A percentile compares a stretch with the other conserved stretches of the same genome.
These are phyloP conservation scores for Rubroshorea leprosula DNA, from an alignment of 345 rosid species.

Conservation along the genomic window DNA sequence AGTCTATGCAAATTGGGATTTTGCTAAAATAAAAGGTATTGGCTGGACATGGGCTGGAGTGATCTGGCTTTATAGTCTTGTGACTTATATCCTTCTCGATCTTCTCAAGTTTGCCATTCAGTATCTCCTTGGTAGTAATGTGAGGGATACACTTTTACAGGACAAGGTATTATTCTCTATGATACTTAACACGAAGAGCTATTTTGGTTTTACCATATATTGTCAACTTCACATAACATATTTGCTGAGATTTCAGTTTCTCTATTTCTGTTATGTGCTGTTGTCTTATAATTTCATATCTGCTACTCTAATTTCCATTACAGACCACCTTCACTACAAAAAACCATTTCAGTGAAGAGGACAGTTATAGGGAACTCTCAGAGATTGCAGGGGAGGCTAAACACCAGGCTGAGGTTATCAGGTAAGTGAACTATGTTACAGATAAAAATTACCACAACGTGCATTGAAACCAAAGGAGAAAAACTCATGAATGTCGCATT, in stretches of 20 bases:
- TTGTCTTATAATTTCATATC: neutral
- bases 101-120: constrained; percentile 64
- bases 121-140: constrained; percentile 65
- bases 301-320: neutral
- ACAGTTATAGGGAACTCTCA: constrained; percentile 71
- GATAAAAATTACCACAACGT: too few species aligned
- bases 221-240: neutral
- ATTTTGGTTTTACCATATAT: too few species aligned
- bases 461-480: too few species aligned
- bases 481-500: too few species aligned
- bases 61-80: constrained; percentile 77
- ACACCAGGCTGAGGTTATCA: constrained; percentile 91
- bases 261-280: neutral
- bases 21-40: constrained; percentile 54
- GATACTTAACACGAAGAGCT: too few species aligned
- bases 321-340: constrained; percentile 89
- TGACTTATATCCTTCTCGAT: constrained; percentile 73
- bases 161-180: constrained; percentile 48
- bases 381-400: constrained; percentile 99
- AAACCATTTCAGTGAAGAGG: constrained; percentile 58
- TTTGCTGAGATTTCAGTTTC: neutral
- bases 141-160: constrained; percentile 70
- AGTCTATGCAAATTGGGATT: constrained; percentile 77
- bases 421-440: constrained; percentile 35
- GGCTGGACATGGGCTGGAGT: constrained; percentile 99